These are phyloP conservation scores for Coprinopsis cinerea DNA, from an alignment of 768 basidiomycete species.

Conservation along the genomic window DNA sequence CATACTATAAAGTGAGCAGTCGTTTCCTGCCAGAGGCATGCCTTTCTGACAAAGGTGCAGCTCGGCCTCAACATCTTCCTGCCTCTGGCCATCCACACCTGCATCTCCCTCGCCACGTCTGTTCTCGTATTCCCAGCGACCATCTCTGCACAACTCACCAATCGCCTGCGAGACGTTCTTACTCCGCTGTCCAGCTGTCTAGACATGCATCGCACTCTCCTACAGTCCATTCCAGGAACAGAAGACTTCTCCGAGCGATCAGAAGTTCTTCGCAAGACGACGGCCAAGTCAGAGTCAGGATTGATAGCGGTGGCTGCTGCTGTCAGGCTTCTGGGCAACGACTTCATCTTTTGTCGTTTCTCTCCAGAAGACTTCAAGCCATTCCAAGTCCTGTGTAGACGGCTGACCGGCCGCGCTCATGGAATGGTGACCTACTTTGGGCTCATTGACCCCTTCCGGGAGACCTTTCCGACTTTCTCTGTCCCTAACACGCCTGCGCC, in stretches of 20 bases:
- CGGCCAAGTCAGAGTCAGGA: conserved; percentile 39
- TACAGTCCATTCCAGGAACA: conserved; percentile 38
- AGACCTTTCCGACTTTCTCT: conserved; percentile 45
- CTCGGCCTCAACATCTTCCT: conserved; percentile 47
- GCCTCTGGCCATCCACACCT: conserved; percentile 51
- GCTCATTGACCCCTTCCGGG: conserved; percentile 57
- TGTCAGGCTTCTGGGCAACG: conserved; percentile 46
- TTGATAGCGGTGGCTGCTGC: conserved; percentile 49
- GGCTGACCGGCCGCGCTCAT: conserved; percentile 51
- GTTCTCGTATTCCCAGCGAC: conserved; percentile 58
- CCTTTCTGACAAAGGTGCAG: conserved; percentile 18
- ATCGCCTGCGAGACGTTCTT: conserved; percentile 41
- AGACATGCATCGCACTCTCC: conserved; percentile 38
- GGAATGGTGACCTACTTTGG: conserved; percentile 59
- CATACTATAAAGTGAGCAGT: conserved; percentile 45
- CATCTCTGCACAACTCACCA: conserved; percentile 53
- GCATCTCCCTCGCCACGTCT: conserved; percentile 45
- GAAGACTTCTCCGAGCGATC: conserved; percentile 29
- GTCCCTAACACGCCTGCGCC: conserved; percentile 4
- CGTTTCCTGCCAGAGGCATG: neutral
- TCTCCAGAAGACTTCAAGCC: conserved; percentile 47
- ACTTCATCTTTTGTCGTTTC: conserved; percentile 57
- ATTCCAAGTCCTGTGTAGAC: conserved; percentile 44
- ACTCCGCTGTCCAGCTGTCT: conserved; percentile 41
- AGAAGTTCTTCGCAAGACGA: conserved; percentile 23